Percentiles rank a stretch among this genome's conserved stretches.
Conservation (phyloP, 2,329 filamentous ascomycete species). For the Paraphoma chrysanthemicola region DNA sequence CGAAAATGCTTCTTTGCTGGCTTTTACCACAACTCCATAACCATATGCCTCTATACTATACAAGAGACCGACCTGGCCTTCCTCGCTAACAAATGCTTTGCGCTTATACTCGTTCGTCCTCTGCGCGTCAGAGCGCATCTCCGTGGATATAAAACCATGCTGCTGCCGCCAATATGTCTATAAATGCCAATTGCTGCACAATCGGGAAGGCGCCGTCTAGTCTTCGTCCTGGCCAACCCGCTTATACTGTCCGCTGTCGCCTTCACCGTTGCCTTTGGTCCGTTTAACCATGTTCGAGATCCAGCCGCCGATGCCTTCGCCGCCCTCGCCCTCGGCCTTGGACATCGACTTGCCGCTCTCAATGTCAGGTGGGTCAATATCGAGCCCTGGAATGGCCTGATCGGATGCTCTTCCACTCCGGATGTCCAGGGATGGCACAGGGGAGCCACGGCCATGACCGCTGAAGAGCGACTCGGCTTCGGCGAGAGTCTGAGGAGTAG, state of each 20-base stretch:
- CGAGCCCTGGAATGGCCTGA: slow-evolving; percentile 77
- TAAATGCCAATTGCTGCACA: slow-evolving; percentile 23
- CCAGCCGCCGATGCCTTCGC: slow-evolving; percentile 71
- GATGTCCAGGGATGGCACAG: slow-evolving; percentile 77
- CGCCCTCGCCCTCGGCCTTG: slow-evolving; percentile 36
- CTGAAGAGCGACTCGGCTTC: slow-evolving; percentile 85
- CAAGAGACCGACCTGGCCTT: slow-evolving; percentile 11
- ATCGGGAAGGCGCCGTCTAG: slow-evolving; percentile 12
- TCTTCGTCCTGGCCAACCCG: slow-evolving; percentile 53
- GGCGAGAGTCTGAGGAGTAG: slow-evolving; percentile 77
- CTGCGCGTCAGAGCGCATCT: slow-evolving; percentile 17
- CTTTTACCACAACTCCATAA: slow-evolving; percentile 9
- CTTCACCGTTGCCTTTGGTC: slow-evolving; percentile 55
- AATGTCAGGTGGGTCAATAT: slow-evolving; percentile 78
- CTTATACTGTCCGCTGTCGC: slow-evolving; percentile 55
- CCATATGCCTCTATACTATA: slow-evolving; percentile 20
- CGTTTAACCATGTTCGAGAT: slow-evolving; percentile 71
- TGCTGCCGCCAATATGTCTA: slow-evolving; percentile 24
- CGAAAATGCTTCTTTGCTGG: slow-evolving; percentile 1
- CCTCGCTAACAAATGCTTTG: slow-evolving; percentile 30
- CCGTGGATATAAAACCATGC: slow-evolving; percentile 35
- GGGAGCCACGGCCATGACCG: slow-evolving; percentile 69
- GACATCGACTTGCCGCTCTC: slow-evolving; percentile 56
- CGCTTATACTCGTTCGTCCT: slow-evolving; percentile 37
- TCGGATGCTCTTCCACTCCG: slow-evolving; percentile 59